Percentiles rank a stretch among this genome's conserved stretches.
These are phyloP conservation scores for Chalciporus pseudorubinellus DNA, from an alignment of 768 basidiomycete genomes.

Conservation along the genomic window DNA sequence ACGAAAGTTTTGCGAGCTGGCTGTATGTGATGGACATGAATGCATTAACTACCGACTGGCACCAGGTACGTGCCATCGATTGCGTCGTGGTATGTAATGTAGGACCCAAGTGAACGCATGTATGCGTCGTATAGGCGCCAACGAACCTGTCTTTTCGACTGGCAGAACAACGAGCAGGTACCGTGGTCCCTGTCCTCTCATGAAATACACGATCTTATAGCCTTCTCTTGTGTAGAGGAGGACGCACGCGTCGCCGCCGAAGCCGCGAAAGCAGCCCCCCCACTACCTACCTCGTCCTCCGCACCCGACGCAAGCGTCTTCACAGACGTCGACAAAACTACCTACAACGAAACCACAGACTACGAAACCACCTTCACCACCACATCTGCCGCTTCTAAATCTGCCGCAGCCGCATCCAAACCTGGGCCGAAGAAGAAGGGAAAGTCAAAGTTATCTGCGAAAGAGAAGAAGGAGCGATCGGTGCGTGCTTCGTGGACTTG, in stretches of 20 bases:
- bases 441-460: constrained; percentile 69
- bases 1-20: constrained; percentile 91
- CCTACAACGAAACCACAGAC: constrained; percentile 28
- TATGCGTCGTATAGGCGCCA: constrained; percentile 48
- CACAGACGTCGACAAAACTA: constrained; percentile 32
- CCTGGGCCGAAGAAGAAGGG: constrained; percentile 44
- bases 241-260: constrained; percentile 53
- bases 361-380: constrained; percentile 37
- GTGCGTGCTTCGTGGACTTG: constrained; percentile 38
- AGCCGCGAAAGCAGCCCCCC: constrained; percentile 46
- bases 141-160: constrained; percentile 56
- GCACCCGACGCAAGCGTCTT: constrained; percentile 8
- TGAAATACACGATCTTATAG: neutral
- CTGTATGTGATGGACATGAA: constrained; percentile 94
- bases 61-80: constrained; percentile 49
- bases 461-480: constrained; percentile 81
- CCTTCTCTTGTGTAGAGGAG: constrained; percentile 44
- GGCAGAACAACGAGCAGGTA: constrained; percentile 62
- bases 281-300: constrained; percentile 17
- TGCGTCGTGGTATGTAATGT: neutral
- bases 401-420: constrained; percentile 39
- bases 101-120: neutral
- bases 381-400: constrained; percentile 37
- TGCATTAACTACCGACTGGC: constrained; percentile 91
- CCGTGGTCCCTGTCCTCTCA: constrained; percentile 5